phyloP scores from a whole-genome alignment of 352 stramenopile species.

The Globisporangium cylindrosporum region DNA sequence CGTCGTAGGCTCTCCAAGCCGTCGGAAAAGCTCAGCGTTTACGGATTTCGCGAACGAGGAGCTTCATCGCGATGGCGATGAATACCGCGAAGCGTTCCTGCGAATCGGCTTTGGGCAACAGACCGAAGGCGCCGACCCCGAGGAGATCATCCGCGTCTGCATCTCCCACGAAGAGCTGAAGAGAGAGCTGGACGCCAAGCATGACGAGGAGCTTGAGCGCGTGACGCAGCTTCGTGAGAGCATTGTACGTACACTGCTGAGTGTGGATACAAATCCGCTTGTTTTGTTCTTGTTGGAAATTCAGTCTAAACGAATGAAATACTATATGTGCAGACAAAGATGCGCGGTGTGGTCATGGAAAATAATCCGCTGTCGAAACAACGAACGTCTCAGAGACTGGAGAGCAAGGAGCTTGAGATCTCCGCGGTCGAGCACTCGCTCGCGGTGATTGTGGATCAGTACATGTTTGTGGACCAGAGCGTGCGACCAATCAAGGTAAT shows the following conservation, averaged over 20 bases:
- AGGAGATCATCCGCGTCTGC: slow-evolving; percentile 69
- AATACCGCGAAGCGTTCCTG: slow-evolving; percentile 59
- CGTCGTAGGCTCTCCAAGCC: slow-evolving; percentile 7
- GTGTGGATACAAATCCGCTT: background rate
- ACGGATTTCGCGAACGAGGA: background rate
- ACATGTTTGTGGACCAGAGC: slow-evolving; percentile 79
- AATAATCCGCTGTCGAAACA: slow-evolving; percentile 60
- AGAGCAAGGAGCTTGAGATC: slow-evolving; percentile 70
- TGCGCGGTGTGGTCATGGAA: slow-evolving; percentile 43
- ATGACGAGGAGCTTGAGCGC: slow-evolving; percentile 56
- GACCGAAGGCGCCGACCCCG: slow-evolving; percentile 50
- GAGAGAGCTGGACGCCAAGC: slow-evolving; percentile 61
- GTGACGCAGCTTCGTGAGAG: slow-evolving; percentile 47
- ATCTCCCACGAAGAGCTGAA: slow-evolving; percentile 66
- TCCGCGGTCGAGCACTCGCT: slow-evolving; percentile 55
- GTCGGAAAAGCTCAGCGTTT: slow-evolving; percentile 1
- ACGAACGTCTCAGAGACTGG: slow-evolving; percentile 60
- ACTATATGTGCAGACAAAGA: slow-evolving; percentile 28
- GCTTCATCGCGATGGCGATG: slow-evolving; percentile 29
- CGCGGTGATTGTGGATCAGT: slow-evolving; percentile 74
- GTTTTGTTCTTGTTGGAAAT: background rate
- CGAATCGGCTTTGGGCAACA: slow-evolving; percentile 63
- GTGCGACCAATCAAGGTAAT: slow-evolving; percentile 67
- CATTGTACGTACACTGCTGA: slow-evolving; percentile 44
- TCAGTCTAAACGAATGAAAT: background rate